A percentile compares a stretch with the other conserved stretches of the same genome.
These are phyloP conservation scores for Globisporangium cylindrosporum DNA, from an alignment of 352 stramenopile genomes.

Conservation along the genomic window DNA sequence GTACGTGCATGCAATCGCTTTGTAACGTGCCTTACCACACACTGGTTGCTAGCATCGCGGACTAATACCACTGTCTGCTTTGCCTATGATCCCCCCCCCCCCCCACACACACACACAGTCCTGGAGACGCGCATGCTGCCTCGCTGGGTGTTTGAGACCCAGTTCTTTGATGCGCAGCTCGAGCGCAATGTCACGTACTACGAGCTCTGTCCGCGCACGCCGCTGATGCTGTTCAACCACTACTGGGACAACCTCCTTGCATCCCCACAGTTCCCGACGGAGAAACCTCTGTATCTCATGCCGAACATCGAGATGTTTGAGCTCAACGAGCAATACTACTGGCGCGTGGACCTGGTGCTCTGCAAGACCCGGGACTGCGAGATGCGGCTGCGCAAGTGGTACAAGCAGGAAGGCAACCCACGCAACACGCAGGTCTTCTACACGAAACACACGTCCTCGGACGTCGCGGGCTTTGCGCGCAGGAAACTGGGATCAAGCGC, in stretches of 20 bases:
- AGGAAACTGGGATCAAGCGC: slow-evolving; percentile 20
- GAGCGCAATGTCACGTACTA: slow-evolving; percentile 37
- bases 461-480: slow-evolving; percentile 36
- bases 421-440: slow-evolving; percentile 47
- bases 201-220: slow-evolving; percentile 47
- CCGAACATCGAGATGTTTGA: slow-evolving; percentile 63
- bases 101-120: slow-evolving; percentile 28
- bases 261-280: slow-evolving; percentile 26
- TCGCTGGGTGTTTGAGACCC: slow-evolving; percentile 38
- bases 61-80: background rate
- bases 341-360: slow-evolving; percentile 38
- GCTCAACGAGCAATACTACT: slow-evolving; percentile 33
- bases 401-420: slow-evolving; percentile 53
- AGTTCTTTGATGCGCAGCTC: slow-evolving; percentile 28
- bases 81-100: background rate
- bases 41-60: background rate
- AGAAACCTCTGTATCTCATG: slow-evolving; percentile 49
- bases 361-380: slow-evolving; percentile 50
- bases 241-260: slow-evolving; percentile 40
- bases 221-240: slow-evolving; percentile 56
- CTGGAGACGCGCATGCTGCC: slow-evolving; percentile 42
- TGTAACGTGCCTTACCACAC: background rate
- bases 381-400: slow-evolving; percentile 45
- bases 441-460: slow-evolving; percentile 57
- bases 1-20: slow-evolving; percentile 24